phyloP scores from a whole-genome alignment of 2,329 filamentous ascomycete genomes.

The Sclerotinia glacialis region DNA sequence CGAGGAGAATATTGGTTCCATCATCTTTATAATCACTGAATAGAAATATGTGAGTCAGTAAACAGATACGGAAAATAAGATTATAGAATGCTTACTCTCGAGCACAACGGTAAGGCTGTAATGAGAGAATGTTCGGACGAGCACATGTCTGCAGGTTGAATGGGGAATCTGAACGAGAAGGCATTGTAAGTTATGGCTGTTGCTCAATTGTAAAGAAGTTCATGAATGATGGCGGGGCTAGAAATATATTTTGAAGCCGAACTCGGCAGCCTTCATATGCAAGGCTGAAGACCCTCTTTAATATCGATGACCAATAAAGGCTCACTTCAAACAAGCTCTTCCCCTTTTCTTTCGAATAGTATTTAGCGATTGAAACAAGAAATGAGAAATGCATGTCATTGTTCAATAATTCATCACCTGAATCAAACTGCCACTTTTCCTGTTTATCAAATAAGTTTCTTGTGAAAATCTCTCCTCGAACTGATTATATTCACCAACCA shows the following conservation, averaged over 20 bases:
- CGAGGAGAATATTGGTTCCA: constrained; percentile 90
- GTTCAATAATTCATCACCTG: no score
- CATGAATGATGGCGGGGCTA: not conserved
- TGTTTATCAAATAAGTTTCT: no score
- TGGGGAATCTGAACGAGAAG: constrained; percentile 46
- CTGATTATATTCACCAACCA: no score
- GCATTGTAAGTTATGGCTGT: constrained; percentile 27
- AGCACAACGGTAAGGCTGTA: constrained; percentile 78
- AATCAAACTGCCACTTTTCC: no score
- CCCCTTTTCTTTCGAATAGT: constrained; percentile 13
- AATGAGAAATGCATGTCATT: no score
- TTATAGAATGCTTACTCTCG: constrained; percentile 60
- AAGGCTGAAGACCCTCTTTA: constrained; percentile 5
- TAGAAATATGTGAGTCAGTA: constrained; percentile 38
- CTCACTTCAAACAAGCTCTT: not conserved
- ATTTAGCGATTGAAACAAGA: no score
- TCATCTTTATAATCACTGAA: constrained; percentile 96
- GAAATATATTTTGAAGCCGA: constrained; percentile 22
- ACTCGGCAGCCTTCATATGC: constrained; percentile 16
- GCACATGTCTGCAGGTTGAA: constrained; percentile 75
- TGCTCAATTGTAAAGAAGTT: constrained; percentile 9
- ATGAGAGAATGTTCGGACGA: constrained; percentile 70
- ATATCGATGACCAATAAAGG: not conserved
- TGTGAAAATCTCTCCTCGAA: no score
- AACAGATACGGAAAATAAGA: not conserved